phyloP scores from a whole-genome alignment of 257 asterid species.

The Misopates orontium region DNA sequence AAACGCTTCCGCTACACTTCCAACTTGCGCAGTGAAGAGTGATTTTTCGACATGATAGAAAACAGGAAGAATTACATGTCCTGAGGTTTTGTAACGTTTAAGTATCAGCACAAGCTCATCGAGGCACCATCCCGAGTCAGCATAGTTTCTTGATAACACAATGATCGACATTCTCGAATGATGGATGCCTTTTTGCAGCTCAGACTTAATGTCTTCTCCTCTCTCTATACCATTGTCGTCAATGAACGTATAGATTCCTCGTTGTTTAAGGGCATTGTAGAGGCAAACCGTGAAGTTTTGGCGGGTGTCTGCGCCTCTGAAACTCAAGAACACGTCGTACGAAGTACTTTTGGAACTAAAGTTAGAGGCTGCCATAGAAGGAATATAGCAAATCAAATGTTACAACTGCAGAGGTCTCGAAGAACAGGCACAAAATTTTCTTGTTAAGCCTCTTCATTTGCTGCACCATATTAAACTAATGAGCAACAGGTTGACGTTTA shows the following conservation, averaged over 20 bases:
- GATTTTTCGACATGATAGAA: conserved; percentile 27
- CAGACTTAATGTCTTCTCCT: conserved; percentile 5
- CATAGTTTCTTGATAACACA: conserved; percentile 23
- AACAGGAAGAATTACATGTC: conserved; percentile 23
- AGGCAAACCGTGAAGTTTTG: conserved; percentile 14
- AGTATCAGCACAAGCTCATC: conserved; percentile 26
- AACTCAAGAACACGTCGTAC: conserved; percentile 24
- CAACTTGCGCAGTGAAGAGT: conserved; percentile 20
- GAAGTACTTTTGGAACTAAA: neutral
- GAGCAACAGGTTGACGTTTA: no score
- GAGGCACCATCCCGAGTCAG: conserved; percentile 25
- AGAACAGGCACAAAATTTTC: no score
- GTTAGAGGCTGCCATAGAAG: neutral
- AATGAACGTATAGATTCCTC: conserved; percentile 16
- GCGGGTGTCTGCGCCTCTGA: conserved; percentile 10
- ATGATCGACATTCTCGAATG: conserved; percentile 22
- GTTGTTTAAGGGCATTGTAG: conserved; percentile 15
- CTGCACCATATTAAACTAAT: no score
- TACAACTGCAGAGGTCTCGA: no score
- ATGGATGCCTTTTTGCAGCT: conserved; percentile 20
- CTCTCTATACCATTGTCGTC: conserved; percentile 15
- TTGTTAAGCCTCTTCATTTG: no score
- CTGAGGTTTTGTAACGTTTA: conserved; percentile 21
- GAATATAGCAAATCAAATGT: no score
- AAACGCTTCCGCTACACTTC: conserved; percentile 13